phyloP scores from a whole-genome alignment of 2,329 filamentous ascomycete species.

The Ampelomyces quisqualis region DNA sequence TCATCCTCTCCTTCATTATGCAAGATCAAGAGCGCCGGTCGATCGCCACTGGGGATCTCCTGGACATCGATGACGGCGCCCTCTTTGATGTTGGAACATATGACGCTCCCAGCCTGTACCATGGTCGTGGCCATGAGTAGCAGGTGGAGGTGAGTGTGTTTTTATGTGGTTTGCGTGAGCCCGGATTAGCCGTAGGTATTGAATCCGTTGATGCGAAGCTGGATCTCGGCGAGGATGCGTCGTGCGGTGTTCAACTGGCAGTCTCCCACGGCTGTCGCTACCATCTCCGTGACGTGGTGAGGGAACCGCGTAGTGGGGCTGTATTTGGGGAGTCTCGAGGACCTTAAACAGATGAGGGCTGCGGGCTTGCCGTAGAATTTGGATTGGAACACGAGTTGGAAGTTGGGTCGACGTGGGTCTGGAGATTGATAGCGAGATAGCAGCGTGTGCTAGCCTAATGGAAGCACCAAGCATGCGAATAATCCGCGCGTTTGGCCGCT shows the following conservation, averaged over 20 bases:
- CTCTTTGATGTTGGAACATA: conserved; percentile 35
- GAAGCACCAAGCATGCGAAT: conserved; percentile 37
- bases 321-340: conserved; percentile 27
- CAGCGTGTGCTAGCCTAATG: conserved; percentile 33
- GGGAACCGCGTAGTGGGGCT: conserved; percentile 27
- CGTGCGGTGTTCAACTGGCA: conserved; percentile 43
- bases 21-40: conserved; percentile 56
- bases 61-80: conserved; percentile 38
- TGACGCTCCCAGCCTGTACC: conserved; percentile 38
- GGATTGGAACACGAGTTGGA: conserved; percentile 33
- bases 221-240: conserved; percentile 44
- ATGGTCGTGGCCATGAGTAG: conserved; percentile 44
- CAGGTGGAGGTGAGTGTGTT: conserved; percentile 15
- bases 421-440: conserved; percentile 38
- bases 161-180: conserved; percentile 16
- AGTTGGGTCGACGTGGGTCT: conserved; percentile 36
- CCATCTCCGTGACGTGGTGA: conserved; percentile 39
- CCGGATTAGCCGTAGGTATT: conserved; percentile 44
- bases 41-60: conserved; percentile 33
- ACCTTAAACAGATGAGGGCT: conserved; percentile 24
- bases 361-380: conserved; percentile 23
- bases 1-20: conserved; percentile 71
- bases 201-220: conserved; percentile 47
- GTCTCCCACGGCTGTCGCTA: conserved; percentile 33
- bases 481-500: conserved; percentile 34